Conservation (phyloP, 2,329 filamentous ascomycete genomes). For the Epichloe uncinata region DNA sequence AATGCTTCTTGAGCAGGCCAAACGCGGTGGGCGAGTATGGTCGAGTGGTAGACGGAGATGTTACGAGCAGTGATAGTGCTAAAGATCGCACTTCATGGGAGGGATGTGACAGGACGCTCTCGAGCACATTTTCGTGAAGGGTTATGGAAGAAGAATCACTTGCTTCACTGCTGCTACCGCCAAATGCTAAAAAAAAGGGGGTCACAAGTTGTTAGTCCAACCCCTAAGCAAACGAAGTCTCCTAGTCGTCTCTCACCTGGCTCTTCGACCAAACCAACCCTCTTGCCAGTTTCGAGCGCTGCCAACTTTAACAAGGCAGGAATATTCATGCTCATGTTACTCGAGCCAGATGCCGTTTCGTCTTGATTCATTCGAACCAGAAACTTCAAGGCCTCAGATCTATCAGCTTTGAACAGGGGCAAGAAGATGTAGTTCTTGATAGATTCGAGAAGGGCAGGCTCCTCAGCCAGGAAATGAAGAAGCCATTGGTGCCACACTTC, state of each 20-base stretch:
- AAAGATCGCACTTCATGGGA: constrained; percentile 58
- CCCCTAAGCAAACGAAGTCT: neutral
- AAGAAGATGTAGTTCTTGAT: constrained; percentile 53
- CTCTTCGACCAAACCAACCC: constrained; percentile 55
- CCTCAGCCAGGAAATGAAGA: constrained; percentile 31
- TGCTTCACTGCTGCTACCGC: constrained; percentile 6
- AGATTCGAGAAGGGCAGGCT: constrained; percentile 42
- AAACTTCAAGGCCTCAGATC: constrained; percentile 39
- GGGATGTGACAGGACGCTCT: constrained; percentile 38
- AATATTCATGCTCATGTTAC: constrained; percentile 32
- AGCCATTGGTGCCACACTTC: constrained; percentile 44
- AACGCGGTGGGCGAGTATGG: constrained; percentile 55
- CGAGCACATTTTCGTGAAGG: constrained; percentile 31
- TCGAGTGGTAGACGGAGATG: constrained; percentile 60
- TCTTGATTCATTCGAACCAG: constrained; percentile 43
- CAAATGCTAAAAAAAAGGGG: constrained; percentile 14
- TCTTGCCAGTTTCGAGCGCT: constrained; percentile 59
- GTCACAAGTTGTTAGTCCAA: neutral
- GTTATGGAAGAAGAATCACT: constrained; percentile 16
- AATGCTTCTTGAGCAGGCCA: constrained; percentile 45
- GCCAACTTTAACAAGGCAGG: constrained; percentile 49
- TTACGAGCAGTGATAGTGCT: constrained; percentile 68
- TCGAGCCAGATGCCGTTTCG: constrained; percentile 31
- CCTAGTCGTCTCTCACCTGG: constrained; percentile 31
- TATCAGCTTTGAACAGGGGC: constrained; percentile 47